Percentiles rank a stretch among this genome's conserved stretches.
Evolutionary conservation across 768 basidiomycete genomes (phyloP).

Genomic region (Mycena galopus): DNA sequence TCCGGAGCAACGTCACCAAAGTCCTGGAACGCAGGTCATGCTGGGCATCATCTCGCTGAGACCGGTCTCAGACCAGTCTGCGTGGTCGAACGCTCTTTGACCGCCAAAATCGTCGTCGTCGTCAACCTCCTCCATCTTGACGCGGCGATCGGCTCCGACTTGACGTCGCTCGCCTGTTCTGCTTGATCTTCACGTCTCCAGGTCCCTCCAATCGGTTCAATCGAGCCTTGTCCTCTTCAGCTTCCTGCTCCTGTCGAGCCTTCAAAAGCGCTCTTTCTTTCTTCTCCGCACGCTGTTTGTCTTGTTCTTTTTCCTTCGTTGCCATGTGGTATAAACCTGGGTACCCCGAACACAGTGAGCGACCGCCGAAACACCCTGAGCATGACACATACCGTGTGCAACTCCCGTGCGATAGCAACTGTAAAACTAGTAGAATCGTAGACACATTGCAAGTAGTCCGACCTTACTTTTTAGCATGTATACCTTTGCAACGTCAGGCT

Average conservation of each 20-base stretch:
- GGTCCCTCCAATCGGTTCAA: conserved; percentile 34
- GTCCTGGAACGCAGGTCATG: neutral
- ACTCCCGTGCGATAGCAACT: conserved; percentile 32
- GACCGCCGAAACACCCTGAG: neutral
- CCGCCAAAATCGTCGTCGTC: conserved; percentile 30
- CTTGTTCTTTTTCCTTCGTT: conserved; percentile 37
- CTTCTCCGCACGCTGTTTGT: conserved; percentile 35
- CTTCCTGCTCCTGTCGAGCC: conserved; percentile 38
- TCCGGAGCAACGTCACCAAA: conserved; percentile 14
- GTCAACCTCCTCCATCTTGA: conserved; percentile 34
- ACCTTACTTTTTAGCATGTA: conserved; percentile 41
- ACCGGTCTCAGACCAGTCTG: neutral
- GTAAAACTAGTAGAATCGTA: neutral
- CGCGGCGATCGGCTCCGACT: conserved; percentile 22
- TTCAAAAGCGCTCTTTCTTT: conserved; percentile 37
- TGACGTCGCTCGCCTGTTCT: conserved; percentile 29
- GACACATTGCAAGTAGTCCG: neutral
- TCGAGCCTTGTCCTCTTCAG: conserved; percentile 36
- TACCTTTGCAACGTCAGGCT: conserved; percentile 34
- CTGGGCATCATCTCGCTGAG: neutral
- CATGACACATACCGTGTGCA: conserved; percentile 16
- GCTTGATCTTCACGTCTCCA: conserved; percentile 36
- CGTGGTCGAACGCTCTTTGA: conserved; percentile 5
- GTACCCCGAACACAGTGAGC: neutral
- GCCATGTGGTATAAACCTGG: conserved; percentile 38